These are phyloP conservation scores for Pestalotiopsis sp. DNA, from an alignment of 2,329 filamentous ascomycete genomes.

Conservation along the genomic window DNA sequence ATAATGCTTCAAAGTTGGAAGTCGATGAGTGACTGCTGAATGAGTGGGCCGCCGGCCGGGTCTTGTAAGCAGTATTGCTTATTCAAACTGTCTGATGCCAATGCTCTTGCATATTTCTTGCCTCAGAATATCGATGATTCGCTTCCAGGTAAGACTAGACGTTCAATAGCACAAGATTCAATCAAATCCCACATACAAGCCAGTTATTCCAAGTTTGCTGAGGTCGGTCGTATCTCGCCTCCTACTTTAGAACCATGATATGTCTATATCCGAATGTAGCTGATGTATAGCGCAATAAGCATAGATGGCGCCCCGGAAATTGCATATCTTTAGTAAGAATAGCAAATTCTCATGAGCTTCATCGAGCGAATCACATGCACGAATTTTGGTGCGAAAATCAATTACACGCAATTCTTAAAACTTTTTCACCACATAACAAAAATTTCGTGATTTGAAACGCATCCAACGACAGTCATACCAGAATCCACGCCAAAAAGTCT, in stretches of 20 bases:
- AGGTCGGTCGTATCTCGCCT: too few species aligned
- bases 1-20: background rate
- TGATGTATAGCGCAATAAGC: background rate
- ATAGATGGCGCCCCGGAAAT: background rate
- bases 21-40: background rate
- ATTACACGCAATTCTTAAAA: background rate
- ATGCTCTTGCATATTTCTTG: background rate
- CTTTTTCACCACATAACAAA: background rate
- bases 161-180: too few species aligned
- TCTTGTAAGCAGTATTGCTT: background rate
- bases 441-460: background rate
- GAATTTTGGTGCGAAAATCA: background rate
- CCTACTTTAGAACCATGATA: background rate
- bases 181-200: too few species aligned
- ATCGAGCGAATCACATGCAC: background rate
- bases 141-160: too few species aligned
- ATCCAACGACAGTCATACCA: background rate
- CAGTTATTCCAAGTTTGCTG: too few species aligned
- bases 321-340: background rate
- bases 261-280: background rate
- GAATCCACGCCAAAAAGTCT: background rate
- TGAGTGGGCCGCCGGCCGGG: background rate
- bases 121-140: background rate
- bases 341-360: constrained; percentile 5
- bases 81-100: background rate